Conservation (phyloP, 441 rosid species). For the Mallotus japonicus region DNA sequence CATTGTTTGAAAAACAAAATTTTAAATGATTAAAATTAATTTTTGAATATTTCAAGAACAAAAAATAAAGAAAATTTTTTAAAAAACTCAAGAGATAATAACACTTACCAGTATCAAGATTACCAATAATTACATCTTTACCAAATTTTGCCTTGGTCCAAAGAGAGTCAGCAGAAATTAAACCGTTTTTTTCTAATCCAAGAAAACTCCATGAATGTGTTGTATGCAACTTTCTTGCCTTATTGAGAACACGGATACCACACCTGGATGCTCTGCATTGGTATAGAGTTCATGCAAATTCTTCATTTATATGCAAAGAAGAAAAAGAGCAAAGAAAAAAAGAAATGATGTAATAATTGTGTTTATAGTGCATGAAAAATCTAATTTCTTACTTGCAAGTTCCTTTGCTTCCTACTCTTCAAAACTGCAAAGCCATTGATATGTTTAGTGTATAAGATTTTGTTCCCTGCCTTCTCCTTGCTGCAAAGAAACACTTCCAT, state of each 20-base stretch:
- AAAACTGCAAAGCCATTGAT: constrained; percentile 59
- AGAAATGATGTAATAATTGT: not conserved
- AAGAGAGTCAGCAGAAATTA: constrained; percentile 22
- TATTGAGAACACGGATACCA: constrained; percentile 51
- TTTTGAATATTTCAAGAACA: not conserved
- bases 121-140: constrained; percentile 53
- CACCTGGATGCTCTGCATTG: constrained; percentile 51
- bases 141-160: constrained; percentile 54
- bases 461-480: constrained; percentile 31
- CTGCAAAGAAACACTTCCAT: constrained; percentile 25
- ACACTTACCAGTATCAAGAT: constrained; percentile 54
- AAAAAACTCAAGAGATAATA: too few species aligned
- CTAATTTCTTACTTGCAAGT: constrained; percentile 38
- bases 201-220: too few species aligned
- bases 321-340: constrained; percentile 5
- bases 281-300: not conserved
- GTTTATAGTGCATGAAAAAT: not conserved
- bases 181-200: constrained; percentile 39
- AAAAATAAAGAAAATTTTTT: not conserved
- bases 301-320: not conserved
- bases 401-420: constrained; percentile 48
- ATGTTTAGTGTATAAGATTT: constrained; percentile 38
- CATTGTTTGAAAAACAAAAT: not conserved
- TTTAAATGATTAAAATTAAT: not conserved
- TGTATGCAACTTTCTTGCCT: constrained; percentile 43